Evolutionary conservation across 1,284 basidiomycete species (phyloP).

Genomic region (Afroboletus lepidellus): DNA sequence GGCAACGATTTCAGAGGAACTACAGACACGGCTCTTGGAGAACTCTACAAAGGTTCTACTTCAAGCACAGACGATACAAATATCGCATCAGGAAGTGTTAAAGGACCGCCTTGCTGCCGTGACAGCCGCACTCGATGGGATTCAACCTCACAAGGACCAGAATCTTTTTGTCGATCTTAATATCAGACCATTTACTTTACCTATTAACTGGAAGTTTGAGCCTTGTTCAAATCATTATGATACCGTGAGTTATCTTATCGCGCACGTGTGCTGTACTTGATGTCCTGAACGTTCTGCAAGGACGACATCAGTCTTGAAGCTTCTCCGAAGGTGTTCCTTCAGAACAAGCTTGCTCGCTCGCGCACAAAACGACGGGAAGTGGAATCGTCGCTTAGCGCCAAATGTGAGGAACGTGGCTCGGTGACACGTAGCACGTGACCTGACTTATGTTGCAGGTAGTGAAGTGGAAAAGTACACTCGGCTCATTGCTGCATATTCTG

Average conservation of each 20-base stretch:
- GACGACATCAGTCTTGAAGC: conserved; percentile 39
- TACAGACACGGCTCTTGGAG: conserved; percentile 62
- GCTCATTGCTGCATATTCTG: conserved; percentile 50
- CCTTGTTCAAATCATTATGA: conserved; percentile 76
- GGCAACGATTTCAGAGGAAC: conserved; percentile 46
- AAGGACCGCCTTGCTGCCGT: conserved; percentile 48
- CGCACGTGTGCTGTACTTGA: too few relatives aligned
- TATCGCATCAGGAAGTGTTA: conserved; percentile 54
- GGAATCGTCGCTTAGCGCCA: conserved; percentile 50
- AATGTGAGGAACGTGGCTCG: conserved; percentile 46
- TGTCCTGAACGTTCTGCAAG: conserved; percentile 37
- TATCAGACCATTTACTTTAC: conserved; percentile 58
- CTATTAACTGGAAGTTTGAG: conserved; percentile 70
- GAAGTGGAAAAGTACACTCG: conserved; percentile 56
- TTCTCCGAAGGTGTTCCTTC: conserved; percentile 70
- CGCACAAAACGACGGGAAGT: conserved; percentile 62
- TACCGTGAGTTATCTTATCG: conserved; percentile 49
- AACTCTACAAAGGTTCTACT: conserved; percentile 52
- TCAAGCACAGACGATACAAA: conserved; percentile 57
- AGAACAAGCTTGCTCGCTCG: conserved; percentile 69
- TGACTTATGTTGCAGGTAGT: conserved; percentile 40
- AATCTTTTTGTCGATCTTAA: conserved; percentile 71
- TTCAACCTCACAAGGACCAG: conserved; percentile 63
- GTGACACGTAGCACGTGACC: conserved; percentile 2
- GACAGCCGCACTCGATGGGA: conserved; percentile 46